Percentiles rank a stretch among this genome's conserved stretches.
These are phyloP conservation scores for Daldinia sp. DNA, from an alignment of 2,329 filamentous ascomycete species.

Conservation along the genomic window DNA sequence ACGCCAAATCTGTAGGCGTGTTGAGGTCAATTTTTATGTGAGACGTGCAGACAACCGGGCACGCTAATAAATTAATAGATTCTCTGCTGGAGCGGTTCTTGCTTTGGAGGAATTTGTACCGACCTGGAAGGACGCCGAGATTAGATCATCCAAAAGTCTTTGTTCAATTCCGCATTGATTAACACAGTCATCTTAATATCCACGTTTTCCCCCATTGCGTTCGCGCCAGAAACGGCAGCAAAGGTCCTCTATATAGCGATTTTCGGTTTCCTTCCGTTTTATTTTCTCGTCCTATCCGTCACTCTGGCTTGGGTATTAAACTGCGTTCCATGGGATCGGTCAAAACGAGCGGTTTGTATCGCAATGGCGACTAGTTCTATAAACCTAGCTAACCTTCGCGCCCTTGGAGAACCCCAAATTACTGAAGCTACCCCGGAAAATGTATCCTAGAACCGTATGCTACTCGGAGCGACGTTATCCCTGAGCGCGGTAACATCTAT, in stretches of 20 bases:
- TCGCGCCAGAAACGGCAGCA: neutral
- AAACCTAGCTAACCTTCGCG: neutral
- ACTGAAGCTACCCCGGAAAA: neutral
- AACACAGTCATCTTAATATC: neutral
- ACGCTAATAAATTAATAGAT: neutral
- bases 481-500: neutral
- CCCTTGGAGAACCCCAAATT: neutral
- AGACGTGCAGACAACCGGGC: too few relatives aligned
- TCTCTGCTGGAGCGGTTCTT: too few relatives aligned
- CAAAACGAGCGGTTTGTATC: slow-evolving; percentile 21
- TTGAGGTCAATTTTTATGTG: too few relatives aligned
- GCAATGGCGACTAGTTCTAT: neutral
- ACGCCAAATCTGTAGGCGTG: too few relatives aligned
- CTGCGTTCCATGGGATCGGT: slow-evolving; percentile 14
- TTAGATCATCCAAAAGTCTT: neutral
- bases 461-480: neutral
- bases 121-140: neutral
- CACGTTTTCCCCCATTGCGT: neutral
- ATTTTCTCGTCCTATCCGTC: neutral
- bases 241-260: neutral
- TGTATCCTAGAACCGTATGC: neutral
- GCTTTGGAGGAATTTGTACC: neutral
- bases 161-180: neutral
- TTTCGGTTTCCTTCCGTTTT: neutral
- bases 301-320: slow-evolving; percentile 3